These are phyloP conservation scores for Themeda triandra DNA, from an alignment of 176 grass and related monocot species.

Conservation along the genomic window DNA sequence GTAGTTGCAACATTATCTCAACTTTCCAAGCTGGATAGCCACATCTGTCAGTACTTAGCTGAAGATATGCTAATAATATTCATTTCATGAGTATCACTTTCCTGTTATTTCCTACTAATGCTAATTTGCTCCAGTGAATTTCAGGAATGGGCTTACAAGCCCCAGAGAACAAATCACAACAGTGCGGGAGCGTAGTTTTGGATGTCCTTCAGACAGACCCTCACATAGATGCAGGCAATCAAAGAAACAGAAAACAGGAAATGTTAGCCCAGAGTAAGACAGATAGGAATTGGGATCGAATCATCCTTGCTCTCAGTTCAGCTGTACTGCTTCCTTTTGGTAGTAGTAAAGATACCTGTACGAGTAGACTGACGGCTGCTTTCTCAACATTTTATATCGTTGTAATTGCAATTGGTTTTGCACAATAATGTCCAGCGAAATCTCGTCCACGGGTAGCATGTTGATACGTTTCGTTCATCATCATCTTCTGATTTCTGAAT, in stretches of 20 bases:
- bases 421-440: background rate
- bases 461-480: background rate
- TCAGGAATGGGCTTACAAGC: background rate
- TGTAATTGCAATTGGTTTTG: background rate
- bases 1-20: background rate
- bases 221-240: background rate
- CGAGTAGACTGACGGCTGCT: background rate
- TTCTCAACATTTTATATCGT: background rate
- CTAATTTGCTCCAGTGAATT: slow-evolving; percentile 15
- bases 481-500: background rate
- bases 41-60: background rate
- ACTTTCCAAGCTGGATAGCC: background rate
- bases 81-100: background rate
- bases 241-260: background rate
- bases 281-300: background rate
- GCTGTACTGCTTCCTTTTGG: background rate
- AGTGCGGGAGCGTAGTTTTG: background rate
- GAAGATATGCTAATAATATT: background rate
- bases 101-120: too few relatives aligned
- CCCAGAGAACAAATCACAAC: background rate
- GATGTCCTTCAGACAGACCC: background rate
- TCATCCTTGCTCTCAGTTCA: background rate
- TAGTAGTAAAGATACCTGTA: background rate
- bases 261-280: background rate
- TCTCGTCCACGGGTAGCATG: background rate